phyloP scores from a whole-genome alignment of 2,329 filamentous ascomycete species.

The Pestalotiopsis sp. region DNA sequence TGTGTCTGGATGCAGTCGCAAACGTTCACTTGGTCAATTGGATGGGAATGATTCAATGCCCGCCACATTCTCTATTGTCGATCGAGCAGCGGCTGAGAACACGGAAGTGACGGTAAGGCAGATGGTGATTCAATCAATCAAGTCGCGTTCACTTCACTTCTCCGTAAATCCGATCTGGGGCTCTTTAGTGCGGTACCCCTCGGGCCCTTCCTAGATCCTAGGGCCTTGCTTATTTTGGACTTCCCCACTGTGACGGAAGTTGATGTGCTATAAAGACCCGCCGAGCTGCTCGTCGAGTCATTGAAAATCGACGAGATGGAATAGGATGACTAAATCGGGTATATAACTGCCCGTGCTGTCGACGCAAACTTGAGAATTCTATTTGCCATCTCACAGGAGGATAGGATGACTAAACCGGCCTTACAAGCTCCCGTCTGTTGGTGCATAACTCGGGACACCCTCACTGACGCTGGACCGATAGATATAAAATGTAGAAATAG shows the following conservation, averaged over 20 bases:
- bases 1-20: too few species aligned
- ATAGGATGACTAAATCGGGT: background rate
- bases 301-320: background rate
- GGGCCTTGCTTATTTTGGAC: background rate
- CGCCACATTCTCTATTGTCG: background rate
- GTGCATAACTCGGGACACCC: background rate
- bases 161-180: background rate
- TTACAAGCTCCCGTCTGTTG: background rate
- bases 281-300: too few species aligned
- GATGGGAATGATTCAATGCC: too few species aligned
- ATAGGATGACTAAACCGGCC: background rate
- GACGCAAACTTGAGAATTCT: background rate
- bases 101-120: background rate
- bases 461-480: too few species aligned
- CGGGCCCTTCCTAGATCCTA: background rate
- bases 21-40: too few species aligned
- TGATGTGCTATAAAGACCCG: background rate
- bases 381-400: background rate
- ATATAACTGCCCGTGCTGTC: background rate
- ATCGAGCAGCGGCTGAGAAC: background rate
- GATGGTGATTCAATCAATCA: background rate
- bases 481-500: too few species aligned
- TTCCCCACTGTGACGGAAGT: background rate
- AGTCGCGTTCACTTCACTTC: background rate
- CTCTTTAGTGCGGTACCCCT: background rate